Conservation (phyloP, 352 stramenopile genomes). For the Globisporangium canariense region DNA sequence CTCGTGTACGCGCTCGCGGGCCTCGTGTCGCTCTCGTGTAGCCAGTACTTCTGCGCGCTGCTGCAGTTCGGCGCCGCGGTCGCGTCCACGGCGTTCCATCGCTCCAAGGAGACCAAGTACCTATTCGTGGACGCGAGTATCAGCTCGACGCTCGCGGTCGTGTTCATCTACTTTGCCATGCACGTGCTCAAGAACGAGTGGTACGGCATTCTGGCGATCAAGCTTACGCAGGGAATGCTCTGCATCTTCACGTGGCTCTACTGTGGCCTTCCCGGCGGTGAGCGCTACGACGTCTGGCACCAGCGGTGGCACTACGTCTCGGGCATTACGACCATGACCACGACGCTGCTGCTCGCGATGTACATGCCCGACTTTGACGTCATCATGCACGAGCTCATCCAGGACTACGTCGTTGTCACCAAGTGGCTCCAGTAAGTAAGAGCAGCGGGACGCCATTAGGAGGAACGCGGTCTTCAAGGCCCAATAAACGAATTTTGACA, state of each 20-base stretch:
- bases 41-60: slow-evolving; percentile 68
- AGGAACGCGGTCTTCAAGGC: no score
- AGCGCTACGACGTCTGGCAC: slow-evolving; percentile 80
- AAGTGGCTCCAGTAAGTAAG: slow-evolving; percentile 36
- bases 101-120: slow-evolving; percentile 82
- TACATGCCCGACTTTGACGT: slow-evolving; percentile 81
- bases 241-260: slow-evolving; percentile 82
- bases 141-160: slow-evolving; percentile 60
- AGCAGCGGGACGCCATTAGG: no score
- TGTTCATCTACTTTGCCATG: slow-evolving; percentile 68
- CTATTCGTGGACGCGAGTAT: slow-evolving; percentile 75
- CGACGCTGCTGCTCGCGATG: slow-evolving; percentile 64
- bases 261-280: slow-evolving; percentile 67
- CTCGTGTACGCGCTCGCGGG: slow-evolving; percentile 69
- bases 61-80: slow-evolving; percentile 69
- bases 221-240: slow-evolving; percentile 45
- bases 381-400: slow-evolving; percentile 68
- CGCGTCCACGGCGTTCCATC: slow-evolving; percentile 76
- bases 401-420: slow-evolving; percentile 50
- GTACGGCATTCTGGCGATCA: slow-evolving; percentile 72
- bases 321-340: slow-evolving; percentile 69
- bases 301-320: slow-evolving; percentile 82
- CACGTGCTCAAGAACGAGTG: slow-evolving; percentile 70
- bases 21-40: slow-evolving; percentile 65
- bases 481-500: neutral